phyloP scores from a whole-genome alignment of 2,329 filamentous ascomycete genomes.

The Clarireedia sp. region DNA sequence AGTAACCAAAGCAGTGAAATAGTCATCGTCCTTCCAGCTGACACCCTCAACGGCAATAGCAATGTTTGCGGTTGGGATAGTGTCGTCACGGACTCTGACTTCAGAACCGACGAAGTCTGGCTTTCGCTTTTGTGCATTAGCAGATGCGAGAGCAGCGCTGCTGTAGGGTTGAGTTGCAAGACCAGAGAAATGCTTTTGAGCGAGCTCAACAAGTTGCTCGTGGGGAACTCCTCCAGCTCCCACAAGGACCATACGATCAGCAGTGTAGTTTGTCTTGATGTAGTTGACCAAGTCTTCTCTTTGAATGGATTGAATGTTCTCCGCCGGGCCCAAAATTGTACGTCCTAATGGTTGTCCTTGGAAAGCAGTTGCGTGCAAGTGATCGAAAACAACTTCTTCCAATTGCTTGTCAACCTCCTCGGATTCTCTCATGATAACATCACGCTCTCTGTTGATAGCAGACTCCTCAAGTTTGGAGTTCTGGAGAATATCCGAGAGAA shows the following conservation, averaged over 20 bases:
- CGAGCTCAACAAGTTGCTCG: slow-evolving; percentile 86
- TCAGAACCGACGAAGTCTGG: slow-evolving; percentile 97
- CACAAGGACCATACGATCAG: slow-evolving; percentile 98
- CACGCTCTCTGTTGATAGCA: slow-evolving; percentile 94
- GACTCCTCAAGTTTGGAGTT: slow-evolving; percentile 94
- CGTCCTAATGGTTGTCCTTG: slow-evolving; percentile 93
- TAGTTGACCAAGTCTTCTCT: slow-evolving; percentile 86
- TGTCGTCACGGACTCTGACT: slow-evolving; percentile 91
- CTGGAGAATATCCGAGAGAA: slow-evolving; percentile 97
- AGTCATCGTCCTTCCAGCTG: slow-evolving; percentile 98
- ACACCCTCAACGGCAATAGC: slow-evolving; percentile 98
- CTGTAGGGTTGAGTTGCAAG: slow-evolving; percentile 71
- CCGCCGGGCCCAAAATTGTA: slow-evolving; percentile 92
- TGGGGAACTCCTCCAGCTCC: slow-evolving; percentile 92
- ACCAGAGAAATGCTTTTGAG: slow-evolving; percentile 86
- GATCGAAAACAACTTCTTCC: slow-evolving; percentile 98
- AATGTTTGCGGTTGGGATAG: slow-evolving; percentile 91
- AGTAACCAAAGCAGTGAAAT: slow-evolving; percentile 95
- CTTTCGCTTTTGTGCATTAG: slow-evolving; percentile 66
- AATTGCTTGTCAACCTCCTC: slow-evolving; percentile 99
- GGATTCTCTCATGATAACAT: slow-evolving; percentile 96
- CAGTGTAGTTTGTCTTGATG: slow-evolving; percentile 99
- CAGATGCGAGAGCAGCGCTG: slow-evolving; percentile 61
- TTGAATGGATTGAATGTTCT: slow-evolving; percentile 97
- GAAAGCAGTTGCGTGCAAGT: slow-evolving; percentile 96